phyloP scores from a whole-genome alignment of 1,139 yeast species.

The Kodamaea arcana region DNA sequence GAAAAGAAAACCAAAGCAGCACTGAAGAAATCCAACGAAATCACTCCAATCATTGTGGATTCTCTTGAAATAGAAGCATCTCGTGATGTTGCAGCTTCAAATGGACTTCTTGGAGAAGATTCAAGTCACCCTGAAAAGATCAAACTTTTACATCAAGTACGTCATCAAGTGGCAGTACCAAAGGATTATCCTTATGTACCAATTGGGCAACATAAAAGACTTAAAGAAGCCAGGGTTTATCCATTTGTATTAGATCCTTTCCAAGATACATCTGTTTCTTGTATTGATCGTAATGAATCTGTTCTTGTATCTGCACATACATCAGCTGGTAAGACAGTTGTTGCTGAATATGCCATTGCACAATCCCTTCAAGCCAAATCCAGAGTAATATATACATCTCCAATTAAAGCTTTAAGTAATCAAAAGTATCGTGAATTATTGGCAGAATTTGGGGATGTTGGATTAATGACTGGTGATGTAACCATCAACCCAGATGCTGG shows the following conservation, averaged over 20 bases:
- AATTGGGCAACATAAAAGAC: conserved; percentile 77
- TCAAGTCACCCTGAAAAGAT: conserved; percentile 34
- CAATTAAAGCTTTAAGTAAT: conserved; percentile 93
- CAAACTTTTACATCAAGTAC: conserved; percentile 83
- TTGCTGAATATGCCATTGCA: conserved; percentile 98
- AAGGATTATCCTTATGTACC: conserved; percentile 86
- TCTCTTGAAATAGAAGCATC: conserved; percentile 88
- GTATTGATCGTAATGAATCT: conserved; percentile 92
- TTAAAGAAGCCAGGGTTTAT: conserved; percentile 75
- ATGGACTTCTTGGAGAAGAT: conserved; percentile 48
- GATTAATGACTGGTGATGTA: conserved; percentile 97
- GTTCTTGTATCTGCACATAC: conserved; percentile 98
- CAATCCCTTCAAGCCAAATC: conserved; percentile 87
- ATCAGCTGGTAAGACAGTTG: conserved; percentile 98
- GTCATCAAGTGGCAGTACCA: conserved; percentile 97
- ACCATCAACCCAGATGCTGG: conserved; percentile 96
- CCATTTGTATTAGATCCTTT: conserved; percentile 93
- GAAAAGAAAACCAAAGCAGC: conserved; percentile 10
- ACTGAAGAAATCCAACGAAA: conserved; percentile 22
- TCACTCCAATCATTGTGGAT: conserved; percentile 77
- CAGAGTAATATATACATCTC: conserved; percentile 94
- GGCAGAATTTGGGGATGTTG: conserved; percentile 93
- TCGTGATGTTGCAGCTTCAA: conserved; percentile 77
- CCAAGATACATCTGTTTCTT: conserved; percentile 92
- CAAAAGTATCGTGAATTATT: conserved; percentile 92